These are phyloP conservation scores for Capsicum rhomboideum DNA, from an alignment of 257 asterid species.

Conservation along the genomic window DNA sequence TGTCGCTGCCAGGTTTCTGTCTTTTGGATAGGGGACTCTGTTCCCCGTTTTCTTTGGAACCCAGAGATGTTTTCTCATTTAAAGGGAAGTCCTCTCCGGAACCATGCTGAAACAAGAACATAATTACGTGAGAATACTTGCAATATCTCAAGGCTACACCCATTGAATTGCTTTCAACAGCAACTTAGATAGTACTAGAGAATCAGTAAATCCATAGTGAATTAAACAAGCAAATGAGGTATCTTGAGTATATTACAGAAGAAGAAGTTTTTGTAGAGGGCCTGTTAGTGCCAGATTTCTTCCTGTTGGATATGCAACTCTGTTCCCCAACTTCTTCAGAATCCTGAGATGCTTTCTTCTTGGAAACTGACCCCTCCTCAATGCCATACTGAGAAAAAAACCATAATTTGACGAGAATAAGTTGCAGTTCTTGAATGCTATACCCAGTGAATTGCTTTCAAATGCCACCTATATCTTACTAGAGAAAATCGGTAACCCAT, in stretches of 20 bases:
- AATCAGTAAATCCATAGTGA: conserved; percentile 2
- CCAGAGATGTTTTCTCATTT: conserved; percentile 2
- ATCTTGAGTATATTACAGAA: not conserved
- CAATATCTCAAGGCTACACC: not conserved
- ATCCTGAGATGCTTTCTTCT: conserved; percentile 1
- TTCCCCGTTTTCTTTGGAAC: not conserved
- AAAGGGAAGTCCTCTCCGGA: not conserved
- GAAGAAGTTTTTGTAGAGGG: not conserved
- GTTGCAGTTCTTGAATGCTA: not conserved
- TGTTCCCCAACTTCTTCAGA: not conserved
- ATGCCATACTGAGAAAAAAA: not conserved
- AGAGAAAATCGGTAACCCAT: not conserved
- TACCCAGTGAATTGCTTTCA: not conserved
- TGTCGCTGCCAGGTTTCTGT: not conserved
- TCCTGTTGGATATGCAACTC: not conserved
- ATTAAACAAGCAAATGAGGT: not conserved
- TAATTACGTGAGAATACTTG: not conserved
- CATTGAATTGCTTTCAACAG: not conserved
- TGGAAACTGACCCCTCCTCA: conserved; percentile 1
- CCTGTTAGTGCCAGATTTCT: not conserved
- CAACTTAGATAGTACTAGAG: not conserved
- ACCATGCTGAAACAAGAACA: conserved; percentile 3
- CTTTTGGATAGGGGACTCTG: conserved; percentile 1
- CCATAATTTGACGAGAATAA: not conserved
- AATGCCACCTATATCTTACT: not conserved